Conservation (phyloP, 2,329 filamentous ascomycete genomes). For the Penicillium hordei region DNA sequence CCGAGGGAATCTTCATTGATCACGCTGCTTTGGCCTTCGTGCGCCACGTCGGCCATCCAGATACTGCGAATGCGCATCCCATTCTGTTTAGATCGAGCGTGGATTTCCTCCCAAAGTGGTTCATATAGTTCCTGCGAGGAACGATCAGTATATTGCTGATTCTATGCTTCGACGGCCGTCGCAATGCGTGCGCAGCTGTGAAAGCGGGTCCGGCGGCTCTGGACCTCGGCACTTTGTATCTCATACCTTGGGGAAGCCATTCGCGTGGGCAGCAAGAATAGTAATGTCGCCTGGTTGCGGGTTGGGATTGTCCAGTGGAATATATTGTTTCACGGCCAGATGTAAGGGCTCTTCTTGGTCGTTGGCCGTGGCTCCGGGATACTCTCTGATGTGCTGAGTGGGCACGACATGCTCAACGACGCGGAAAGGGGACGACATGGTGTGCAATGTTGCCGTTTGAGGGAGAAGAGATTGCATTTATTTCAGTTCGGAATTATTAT, state of each 20-base stretch:
- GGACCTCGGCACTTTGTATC: constrained; percentile 6
- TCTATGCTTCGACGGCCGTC: neutral
- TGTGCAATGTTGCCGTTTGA: neutral
- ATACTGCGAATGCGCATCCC: constrained; percentile 75
- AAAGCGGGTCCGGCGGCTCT: constrained; percentile 1
- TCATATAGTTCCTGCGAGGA: constrained; percentile 77
- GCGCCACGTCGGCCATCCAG: constrained; percentile 87
- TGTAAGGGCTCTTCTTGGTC: constrained; percentile 73
- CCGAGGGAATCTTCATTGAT: constrained; percentile 75
- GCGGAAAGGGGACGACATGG: constrained; percentile 52
- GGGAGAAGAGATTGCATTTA: constrained; percentile 23
- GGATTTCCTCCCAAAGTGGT: constrained; percentile 82
- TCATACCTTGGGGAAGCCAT: constrained; percentile 82
- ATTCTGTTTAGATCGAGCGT: constrained; percentile 55
- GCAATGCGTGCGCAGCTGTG: neutral
- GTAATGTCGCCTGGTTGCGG: constrained; percentile 77
- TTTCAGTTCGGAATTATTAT: neutral
- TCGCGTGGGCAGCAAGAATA: constrained; percentile 83
- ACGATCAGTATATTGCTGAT: constrained; percentile 4
- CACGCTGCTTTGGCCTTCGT: constrained; percentile 76
- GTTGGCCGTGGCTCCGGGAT: constrained; percentile 67
- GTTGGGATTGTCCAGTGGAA: constrained; percentile 66
- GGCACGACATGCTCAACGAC: constrained; percentile 72
- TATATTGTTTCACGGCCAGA: constrained; percentile 85
- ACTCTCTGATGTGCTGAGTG: constrained; percentile 79